phyloP scores from a whole-genome alignment of 83 land plant genomes.

The Diphasiastrum complanatum region DNA sequence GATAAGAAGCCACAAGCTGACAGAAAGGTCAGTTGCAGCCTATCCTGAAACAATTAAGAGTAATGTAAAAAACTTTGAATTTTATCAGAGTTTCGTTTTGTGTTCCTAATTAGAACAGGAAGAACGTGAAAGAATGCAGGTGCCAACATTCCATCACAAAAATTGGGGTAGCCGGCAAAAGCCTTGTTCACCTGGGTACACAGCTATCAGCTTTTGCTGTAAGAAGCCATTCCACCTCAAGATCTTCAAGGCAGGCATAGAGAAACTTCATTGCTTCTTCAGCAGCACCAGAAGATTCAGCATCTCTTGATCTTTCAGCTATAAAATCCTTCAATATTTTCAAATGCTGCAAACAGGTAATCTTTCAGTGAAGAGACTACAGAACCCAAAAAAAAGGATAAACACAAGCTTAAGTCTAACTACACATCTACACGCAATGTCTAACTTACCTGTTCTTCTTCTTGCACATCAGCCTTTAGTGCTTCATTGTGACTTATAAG shows the following conservation, averaged over 20 bases:
- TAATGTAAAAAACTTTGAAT: too few species aligned
- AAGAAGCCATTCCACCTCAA: slow-evolving; percentile 2
- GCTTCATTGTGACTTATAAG: slow-evolving; percentile 7
- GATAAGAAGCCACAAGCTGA: too few species aligned
- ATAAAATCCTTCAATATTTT: neutral
- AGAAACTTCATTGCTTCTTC: slow-evolving; percentile 15
- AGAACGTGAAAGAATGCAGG: neutral
- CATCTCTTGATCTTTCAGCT: neutral
- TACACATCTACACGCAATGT: neutral
- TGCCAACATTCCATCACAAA: neutral
- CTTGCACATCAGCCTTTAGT: slow-evolving; percentile 6
- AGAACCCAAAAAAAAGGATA: neutral
- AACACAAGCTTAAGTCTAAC: neutral
- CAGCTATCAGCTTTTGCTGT: neutral
- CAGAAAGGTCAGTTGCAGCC: too few species aligned
- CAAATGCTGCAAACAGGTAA: slow-evolving; percentile 3
- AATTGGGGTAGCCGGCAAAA: too few species aligned
- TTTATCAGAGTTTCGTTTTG: neutral
- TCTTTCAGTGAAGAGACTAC: neutral
- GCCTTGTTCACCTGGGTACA: neutral
- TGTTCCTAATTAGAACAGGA: neutral
- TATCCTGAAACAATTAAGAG: too few species aligned
- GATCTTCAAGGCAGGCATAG: slow-evolving; percentile 1
- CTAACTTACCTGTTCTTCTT: slow-evolving; percentile 8
- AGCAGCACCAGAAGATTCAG: slow-evolving; percentile 9